Percentiles rank a stretch among this genome's conserved stretches.
Evolutionary conservation across 768 basidiomycete species (phyloP).

Genomic region (Mycena floridula): DNA sequence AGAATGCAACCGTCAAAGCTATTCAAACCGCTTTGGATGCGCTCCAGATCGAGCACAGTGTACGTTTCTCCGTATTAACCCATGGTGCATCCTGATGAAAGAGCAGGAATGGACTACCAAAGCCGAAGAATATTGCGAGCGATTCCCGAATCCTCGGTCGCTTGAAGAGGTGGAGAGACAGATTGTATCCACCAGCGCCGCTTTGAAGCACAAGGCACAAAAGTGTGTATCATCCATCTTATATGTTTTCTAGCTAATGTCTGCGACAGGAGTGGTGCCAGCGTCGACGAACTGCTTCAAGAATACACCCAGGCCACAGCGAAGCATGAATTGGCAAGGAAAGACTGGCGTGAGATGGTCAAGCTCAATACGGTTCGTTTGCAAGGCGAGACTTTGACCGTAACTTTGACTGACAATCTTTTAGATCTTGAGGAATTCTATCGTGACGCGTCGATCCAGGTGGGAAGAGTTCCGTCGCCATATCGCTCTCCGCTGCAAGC

Average conservation of each 20-base stretch:
- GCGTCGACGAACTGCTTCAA: constrained; percentile 69
- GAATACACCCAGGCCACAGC: constrained; percentile 63
- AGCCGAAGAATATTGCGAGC: constrained; percentile 57
- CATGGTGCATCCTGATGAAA: not conserved
- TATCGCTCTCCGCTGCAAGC: constrained; percentile 83
- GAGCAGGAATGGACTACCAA: constrained; percentile 56
- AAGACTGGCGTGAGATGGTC: constrained; percentile 58
- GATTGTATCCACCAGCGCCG: constrained; percentile 56
- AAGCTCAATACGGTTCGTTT: constrained; percentile 55
- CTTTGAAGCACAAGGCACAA: constrained; percentile 62
- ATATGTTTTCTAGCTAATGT: constrained; percentile 3
- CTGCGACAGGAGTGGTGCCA: constrained; percentile 57
- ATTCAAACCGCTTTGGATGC: constrained; percentile 41
- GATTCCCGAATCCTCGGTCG: constrained; percentile 51
- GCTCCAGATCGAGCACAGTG: constrained; percentile 61
- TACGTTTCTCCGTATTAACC: constrained; percentile 10
- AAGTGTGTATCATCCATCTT: constrained; percentile 35
- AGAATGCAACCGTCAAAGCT: constrained; percentile 31
- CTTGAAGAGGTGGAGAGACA: constrained; percentile 50
- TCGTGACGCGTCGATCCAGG: constrained; percentile 55
- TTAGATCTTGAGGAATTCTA: constrained; percentile 63
- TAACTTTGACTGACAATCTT: no score
- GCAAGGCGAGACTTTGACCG: not conserved
- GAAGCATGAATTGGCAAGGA: constrained; percentile 52
- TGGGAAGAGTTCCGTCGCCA: constrained; percentile 89